Base-by-base conservation (phyloP, 139 green algal species). In the Trebouxia sp. region DNA sequence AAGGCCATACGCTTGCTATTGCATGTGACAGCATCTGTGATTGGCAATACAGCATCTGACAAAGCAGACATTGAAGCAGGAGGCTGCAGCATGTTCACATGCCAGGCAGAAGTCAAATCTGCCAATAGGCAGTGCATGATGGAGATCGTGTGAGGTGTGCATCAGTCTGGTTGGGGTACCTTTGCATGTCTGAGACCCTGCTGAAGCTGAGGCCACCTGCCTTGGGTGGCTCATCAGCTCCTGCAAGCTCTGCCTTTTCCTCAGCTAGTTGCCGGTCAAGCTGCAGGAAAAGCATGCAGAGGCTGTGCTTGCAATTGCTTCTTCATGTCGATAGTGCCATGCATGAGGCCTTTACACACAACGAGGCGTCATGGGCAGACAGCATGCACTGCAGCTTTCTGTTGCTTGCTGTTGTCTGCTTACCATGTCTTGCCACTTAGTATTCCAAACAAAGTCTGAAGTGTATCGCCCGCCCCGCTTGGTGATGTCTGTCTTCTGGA, bases 381-480 rank as follows among this genome's bases (percentile, higher is more conserved):
- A 15, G 42, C 70, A 62, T 26, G 42, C n/a, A n/a, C n/a, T n/a
- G n/a, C n/a, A n/a, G n/a, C n/a, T n/a, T n/a, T n/a, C n/a, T n/a
- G n/a, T n/a, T n/a, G n/a, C n/a, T n/a, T n/a, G n/a, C n/a, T 32
- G 24, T 10, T 4, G 22, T 5, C 1, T 24, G 35, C 32, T 5
- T 50, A 87, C 85, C 81, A 82, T 43, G 14, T 84, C 84, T 83
- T 92, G 83, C 93, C 93, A 97, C 79, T 95, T 89, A 8, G 87
- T 92, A 82, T 97, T 94, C 94, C 94, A 97, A 11, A 97, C 93
- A 80, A 97, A 97, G 66, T 97, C 93, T 0, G 86, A 84, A 62
- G 92, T 85, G 42, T 82, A 97, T n/a, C 94, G 86, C 0, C 90
- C 91, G 20, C 88, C 88, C 9, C 89, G 88, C 80, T 92, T 92